These are phyloP conservation scores for Dactylellina haptotyla DNA, from an alignment of 2,329 filamentous ascomycete species.

Conservation along the genomic window DNA sequence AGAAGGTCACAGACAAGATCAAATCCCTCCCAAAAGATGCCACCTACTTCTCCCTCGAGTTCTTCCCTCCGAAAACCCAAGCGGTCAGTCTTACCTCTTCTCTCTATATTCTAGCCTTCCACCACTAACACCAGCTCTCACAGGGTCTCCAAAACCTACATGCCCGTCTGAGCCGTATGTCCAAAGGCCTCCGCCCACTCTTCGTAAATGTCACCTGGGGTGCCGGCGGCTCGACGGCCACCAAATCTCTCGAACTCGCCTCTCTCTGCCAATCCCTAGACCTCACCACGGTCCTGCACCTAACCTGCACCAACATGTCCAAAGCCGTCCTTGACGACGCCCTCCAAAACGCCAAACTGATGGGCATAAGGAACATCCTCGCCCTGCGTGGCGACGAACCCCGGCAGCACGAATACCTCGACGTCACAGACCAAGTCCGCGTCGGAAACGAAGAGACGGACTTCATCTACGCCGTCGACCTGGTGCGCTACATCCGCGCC, in stretches of 20 bases:
- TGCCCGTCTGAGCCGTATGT: conserved; percentile 93
- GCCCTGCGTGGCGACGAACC: conserved; percentile 92
- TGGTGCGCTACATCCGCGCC: conserved; percentile 87
- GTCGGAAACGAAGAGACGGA: conserved; percentile 71
- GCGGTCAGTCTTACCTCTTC: conserved; percentile 68
- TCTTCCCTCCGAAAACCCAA: conserved; percentile 97
- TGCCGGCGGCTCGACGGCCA: conserved; percentile 88
- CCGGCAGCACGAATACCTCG: conserved; percentile 81
- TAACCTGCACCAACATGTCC: conserved; percentile 99
- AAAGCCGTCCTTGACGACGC: conserved; percentile 84
- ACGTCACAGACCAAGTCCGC: conserved; percentile 57
- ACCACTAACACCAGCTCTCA: too few relatives aligned
- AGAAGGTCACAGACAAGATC: conserved; percentile 46
- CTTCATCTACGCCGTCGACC: conserved; percentile 87
- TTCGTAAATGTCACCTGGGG: conserved; percentile 99
- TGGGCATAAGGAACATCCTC: conserved; percentile 93
- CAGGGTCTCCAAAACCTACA: conserved; percentile 88
- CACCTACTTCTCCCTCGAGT: conserved; percentile 93
- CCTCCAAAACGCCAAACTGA: conserved; percentile 85
- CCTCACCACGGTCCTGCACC: conserved; percentile 91
- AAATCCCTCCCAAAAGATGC: conserved; percentile 47
- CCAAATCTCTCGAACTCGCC: conserved; percentile 90
- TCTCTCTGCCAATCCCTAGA: conserved; percentile 95
- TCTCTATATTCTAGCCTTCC: neutral
- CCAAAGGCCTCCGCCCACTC: conserved; percentile 84